Evolutionary conservation across 1,284 basidiomycete species (phyloP).

Genomic region (Leucocoprinus gongylophorus): DNA sequence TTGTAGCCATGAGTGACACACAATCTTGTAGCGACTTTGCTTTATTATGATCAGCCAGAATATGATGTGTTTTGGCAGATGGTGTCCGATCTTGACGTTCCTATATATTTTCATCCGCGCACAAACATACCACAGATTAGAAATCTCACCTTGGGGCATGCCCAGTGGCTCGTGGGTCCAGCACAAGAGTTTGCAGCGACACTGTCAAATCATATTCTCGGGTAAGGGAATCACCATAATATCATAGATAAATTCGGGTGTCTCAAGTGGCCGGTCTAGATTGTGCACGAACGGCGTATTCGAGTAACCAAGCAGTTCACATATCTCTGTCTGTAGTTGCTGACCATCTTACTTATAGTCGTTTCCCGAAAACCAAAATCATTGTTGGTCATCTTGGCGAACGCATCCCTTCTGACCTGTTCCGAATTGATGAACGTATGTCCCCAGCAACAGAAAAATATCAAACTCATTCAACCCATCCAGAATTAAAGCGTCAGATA

Average conservation of each 20-base stretch:
- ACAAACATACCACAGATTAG: constrained; percentile 25
- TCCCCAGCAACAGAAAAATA: neutral
- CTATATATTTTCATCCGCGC: constrained; percentile 39
- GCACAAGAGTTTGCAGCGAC: constrained; percentile 34
- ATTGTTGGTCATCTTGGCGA: constrained; percentile 40
- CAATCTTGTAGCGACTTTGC: constrained; percentile 25
- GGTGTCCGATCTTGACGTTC: constrained; percentile 36
- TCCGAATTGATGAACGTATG: constrained; percentile 35
- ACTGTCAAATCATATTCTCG: constrained; percentile 35
- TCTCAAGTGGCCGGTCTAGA: constrained; percentile 11
- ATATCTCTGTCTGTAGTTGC: neutral
- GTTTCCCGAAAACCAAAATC: constrained; percentile 34
- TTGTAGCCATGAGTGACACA: neutral
- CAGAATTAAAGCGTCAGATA: constrained; percentile 25
- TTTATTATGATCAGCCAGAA: constrained; percentile 38
- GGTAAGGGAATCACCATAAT: constrained; percentile 18
- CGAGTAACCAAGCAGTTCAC: constrained; percentile 21
- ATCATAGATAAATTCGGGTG: neutral
- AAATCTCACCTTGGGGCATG: constrained; percentile 25
- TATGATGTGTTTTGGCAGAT: constrained; percentile 40
- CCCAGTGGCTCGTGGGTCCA: constrained; percentile 28
- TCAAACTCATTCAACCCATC: neutral
- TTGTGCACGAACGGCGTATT: constrained; percentile 36
- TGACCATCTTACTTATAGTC: constrained; percentile 20
- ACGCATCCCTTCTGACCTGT: constrained; percentile 36